A percentile compares a stretch with the other conserved stretches of the same genome.
These are phyloP conservation scores for Conticribra guillardii DNA, from an alignment of 108 stramenopile species.

Conservation along the genomic window DNA sequence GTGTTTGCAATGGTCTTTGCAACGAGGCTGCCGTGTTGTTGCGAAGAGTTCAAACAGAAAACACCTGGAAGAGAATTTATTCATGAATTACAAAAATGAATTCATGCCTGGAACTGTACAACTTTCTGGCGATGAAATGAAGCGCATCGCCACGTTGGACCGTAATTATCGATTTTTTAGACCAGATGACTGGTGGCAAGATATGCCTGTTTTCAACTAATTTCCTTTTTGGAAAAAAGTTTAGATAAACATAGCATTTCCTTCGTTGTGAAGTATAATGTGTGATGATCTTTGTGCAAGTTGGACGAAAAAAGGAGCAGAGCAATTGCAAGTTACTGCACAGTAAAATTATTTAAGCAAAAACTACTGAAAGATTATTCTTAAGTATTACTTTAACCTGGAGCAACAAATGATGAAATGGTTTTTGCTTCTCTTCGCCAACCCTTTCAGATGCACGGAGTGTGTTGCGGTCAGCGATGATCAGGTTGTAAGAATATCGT, in stretches of 20 bases:
- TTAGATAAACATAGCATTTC: not conserved
- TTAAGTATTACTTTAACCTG: too few relatives aligned
- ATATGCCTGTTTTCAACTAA: constrained; percentile 74
- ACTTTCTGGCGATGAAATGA: constrained; percentile 54
- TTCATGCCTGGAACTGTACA: constrained; percentile 19
- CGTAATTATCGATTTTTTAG: constrained; percentile 75
- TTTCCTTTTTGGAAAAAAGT: not conserved
- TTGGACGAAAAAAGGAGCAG: too few relatives aligned
- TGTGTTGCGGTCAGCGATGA: too few relatives aligned
- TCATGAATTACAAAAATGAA: constrained; percentile 29
- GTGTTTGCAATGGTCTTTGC: constrained; percentile 74
- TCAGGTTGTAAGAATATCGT: too few relatives aligned
- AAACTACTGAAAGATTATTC: too few relatives aligned
- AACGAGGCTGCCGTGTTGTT: constrained; percentile 64
- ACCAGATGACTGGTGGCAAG: constrained; percentile 82
- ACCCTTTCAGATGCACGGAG: too few relatives aligned
- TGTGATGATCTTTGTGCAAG: not conserved
- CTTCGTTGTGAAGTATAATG: not conserved
- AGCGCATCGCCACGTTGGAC: constrained; percentile 57
- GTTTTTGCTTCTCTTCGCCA: too few relatives aligned
- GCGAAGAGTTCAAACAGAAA: constrained; percentile 60
- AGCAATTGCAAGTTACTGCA: too few relatives aligned
- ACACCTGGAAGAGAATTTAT: constrained; percentile 63
- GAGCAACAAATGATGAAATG: too few relatives aligned
- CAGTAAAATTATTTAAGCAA: too few relatives aligned